These are phyloP conservation scores for Penicillium tannophilum DNA, from an alignment of 495 filamentous ascomycete genomes.

Conservation along the genomic window DNA sequence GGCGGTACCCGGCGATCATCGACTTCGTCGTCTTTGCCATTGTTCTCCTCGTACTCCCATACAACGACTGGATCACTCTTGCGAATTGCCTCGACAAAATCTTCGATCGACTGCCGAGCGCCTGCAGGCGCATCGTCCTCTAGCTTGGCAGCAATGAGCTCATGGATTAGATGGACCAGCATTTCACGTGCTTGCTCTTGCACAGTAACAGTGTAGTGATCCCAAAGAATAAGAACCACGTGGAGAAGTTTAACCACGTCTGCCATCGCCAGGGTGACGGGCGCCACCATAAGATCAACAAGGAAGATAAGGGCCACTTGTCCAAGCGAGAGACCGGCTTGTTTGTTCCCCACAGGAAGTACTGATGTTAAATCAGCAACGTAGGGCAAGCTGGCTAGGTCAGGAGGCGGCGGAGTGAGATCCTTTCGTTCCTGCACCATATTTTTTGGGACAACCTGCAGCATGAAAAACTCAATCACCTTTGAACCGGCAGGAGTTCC, in stretches of 20 bases:
- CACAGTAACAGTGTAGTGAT: constrained; percentile 92
- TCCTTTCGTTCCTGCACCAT: constrained; percentile 89
- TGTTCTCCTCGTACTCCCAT: constrained; percentile 93
- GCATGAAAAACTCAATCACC: constrained; percentile 88
- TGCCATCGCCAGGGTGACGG: constrained; percentile 73
- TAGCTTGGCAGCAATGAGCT: constrained; percentile 88
- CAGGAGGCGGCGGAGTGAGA: constrained; percentile 67
- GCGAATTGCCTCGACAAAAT: constrained; percentile 88
- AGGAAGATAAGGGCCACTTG: constrained; percentile 92
- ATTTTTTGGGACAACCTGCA: constrained; percentile 85
- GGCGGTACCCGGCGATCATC: constrained; percentile 78
- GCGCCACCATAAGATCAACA: constrained; percentile 94
- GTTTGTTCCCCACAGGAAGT: constrained; percentile 85
- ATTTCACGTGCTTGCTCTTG: constrained; percentile 97
- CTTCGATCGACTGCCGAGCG: constrained; percentile 76
- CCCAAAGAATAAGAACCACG: constrained; percentile 92
- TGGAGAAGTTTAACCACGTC: constrained; percentile 85
- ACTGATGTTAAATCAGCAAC: constrained; percentile 80
- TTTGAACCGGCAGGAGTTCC: constrained; percentile 88
- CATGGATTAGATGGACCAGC: constrained; percentile 96
- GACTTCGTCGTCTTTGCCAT: constrained; percentile 67
- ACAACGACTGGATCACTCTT: constrained; percentile 81
- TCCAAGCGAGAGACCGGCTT: constrained; percentile 85
- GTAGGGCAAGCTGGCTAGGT: constrained; percentile 77
- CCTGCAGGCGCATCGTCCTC: constrained; percentile 68